phyloP scores from a whole-genome alignment of 176 grass and related monocot species.

The Zizania latifolia region DNA sequence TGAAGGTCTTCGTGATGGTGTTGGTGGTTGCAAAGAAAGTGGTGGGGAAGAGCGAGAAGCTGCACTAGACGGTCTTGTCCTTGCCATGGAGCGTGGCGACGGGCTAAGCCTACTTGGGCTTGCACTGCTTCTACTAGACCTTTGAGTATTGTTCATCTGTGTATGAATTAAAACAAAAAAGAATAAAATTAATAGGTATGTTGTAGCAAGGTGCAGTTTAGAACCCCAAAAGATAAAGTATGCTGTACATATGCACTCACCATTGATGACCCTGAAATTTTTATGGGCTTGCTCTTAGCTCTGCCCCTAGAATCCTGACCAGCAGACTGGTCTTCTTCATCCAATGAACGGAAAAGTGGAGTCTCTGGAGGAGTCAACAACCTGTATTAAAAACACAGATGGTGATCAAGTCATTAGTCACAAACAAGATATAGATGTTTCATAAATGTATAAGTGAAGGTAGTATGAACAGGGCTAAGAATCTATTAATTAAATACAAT shows the following conservation, averaged over 20 bases:
- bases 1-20: constrained; percentile 45
- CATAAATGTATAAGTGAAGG: neutral
- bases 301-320: constrained; percentile 60
- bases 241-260: constrained; percentile 31
- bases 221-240: constrained; percentile 11
- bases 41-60: constrained; percentile 63
- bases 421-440: neutral
- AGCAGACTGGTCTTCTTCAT: constrained; percentile 49
- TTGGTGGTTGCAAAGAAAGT: constrained; percentile 38
- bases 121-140: constrained; percentile 72
- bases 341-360: constrained; percentile 86
- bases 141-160: constrained; percentile 62
- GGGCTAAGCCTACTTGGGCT: constrained; percentile 75
- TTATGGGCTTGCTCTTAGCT: constrained; percentile 53
- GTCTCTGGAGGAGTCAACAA: constrained; percentile 89
- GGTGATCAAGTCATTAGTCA: neutral
- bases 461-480: neutral
- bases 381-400: constrained; percentile 40
- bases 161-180: neutral
- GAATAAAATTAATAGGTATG: constrained; percentile 5
- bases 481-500: neutral
- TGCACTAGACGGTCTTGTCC: constrained; percentile 61
- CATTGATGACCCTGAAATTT: constrained; percentile 60
- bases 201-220: neutral
- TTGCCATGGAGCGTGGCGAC: constrained; percentile 53